Conservation (phyloP, 2,329 filamentous ascomycete species). For the Talaromyces sp. region DNA sequence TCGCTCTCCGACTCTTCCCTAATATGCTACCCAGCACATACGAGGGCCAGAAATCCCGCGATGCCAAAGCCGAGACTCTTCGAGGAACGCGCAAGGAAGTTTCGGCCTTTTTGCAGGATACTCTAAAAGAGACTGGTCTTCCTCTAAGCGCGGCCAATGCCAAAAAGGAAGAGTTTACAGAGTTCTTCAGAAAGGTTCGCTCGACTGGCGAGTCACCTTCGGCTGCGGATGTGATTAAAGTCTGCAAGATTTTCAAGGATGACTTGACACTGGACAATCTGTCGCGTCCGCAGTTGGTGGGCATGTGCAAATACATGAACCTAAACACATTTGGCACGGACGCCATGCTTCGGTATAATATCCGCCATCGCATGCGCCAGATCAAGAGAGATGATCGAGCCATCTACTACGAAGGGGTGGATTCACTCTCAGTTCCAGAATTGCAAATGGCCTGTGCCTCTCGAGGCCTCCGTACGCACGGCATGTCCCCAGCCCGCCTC, state of each 20-base stretch:
- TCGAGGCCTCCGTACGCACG: constrained; percentile 87
- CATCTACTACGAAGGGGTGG: constrained; percentile 89
- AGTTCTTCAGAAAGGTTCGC: constrained; percentile 95
- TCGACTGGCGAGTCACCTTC: constrained; percentile 87
- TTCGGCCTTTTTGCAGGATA: constrained; percentile 80
- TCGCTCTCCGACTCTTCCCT: constrained; percentile 91
- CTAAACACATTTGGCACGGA: constrained; percentile 95
- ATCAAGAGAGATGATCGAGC: constrained; percentile 97
- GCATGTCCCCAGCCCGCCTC: constrained; percentile 80
- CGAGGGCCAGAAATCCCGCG: constrained; percentile 84
- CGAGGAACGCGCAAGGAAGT: constrained; percentile 89
- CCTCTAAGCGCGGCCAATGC: constrained; percentile 78
- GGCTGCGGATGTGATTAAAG: constrained; percentile 88
- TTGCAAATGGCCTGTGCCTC: constrained; percentile 88
- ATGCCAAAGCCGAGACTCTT: constrained; percentile 76
- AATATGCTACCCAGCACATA: constrained; percentile 97
- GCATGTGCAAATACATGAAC: constrained; percentile 98
- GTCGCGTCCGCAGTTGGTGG: constrained; percentile 89
- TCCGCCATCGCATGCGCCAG: constrained; percentile 96
- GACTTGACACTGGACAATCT: constrained; percentile 96
- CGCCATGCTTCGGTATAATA: constrained; percentile 93
- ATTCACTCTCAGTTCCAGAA: constrained; percentile 86
- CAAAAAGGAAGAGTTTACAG: constrained; percentile 87
- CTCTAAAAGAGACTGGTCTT: constrained; percentile 85
- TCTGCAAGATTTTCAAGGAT: constrained; percentile 98